phyloP scores from a whole-genome alignment of 2,329 filamentous ascomycete genomes.

The Rhynchosporium graminicola region DNA sequence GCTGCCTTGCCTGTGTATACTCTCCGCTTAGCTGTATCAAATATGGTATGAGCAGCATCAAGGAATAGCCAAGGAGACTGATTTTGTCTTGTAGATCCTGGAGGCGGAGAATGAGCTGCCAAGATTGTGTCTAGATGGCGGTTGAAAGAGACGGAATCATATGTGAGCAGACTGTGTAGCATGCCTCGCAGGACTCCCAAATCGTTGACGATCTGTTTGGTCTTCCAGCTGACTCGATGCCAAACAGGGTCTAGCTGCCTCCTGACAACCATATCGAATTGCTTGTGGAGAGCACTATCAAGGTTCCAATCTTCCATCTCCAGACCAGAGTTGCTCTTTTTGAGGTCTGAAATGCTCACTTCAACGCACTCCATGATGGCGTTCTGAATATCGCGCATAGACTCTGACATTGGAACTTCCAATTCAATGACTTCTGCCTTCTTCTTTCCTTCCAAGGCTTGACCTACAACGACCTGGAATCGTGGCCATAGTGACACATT shows the following conservation, averaged over 20 bases:
- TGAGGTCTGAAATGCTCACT: conserved; percentile 88
- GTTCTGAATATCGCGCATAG: conserved; percentile 91
- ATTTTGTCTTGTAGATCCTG: conserved; percentile 82
- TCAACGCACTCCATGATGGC: conserved; percentile 96
- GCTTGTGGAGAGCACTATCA: conserved; percentile 87
- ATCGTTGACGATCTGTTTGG: conserved; percentile 90
- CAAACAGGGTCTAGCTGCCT: conserved; percentile 93
- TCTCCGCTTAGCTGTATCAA: conserved; percentile 82
- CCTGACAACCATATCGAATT: conserved; percentile 86
- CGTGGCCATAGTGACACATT: conserved; percentile 90
- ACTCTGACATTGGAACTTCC: conserved; percentile 92
- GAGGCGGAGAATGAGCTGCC: conserved; percentile 83
- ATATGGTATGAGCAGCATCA: conserved; percentile 91
- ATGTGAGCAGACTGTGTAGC: conserved; percentile 77
- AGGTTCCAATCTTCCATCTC: conserved; percentile 98
- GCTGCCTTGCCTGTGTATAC: conserved; percentile 73
- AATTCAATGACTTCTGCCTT: conserved; percentile 97
- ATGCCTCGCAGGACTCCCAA: conserved; percentile 80
- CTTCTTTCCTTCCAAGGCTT: conserved; percentile 84
- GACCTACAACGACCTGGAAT: conserved; percentile 87
- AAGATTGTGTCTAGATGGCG: conserved; percentile 94
- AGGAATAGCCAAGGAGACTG: conserved; percentile 96
- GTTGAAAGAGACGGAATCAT: conserved; percentile 88
- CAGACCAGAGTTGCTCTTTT: conserved; percentile 84
- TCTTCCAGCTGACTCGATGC: conserved; percentile 95